Percentiles rank a stretch among this genome's conserved stretches.
Conservation (phyloP, 495 filamentous ascomycete genomes). For the Aspergillus funiculosus region DNA sequence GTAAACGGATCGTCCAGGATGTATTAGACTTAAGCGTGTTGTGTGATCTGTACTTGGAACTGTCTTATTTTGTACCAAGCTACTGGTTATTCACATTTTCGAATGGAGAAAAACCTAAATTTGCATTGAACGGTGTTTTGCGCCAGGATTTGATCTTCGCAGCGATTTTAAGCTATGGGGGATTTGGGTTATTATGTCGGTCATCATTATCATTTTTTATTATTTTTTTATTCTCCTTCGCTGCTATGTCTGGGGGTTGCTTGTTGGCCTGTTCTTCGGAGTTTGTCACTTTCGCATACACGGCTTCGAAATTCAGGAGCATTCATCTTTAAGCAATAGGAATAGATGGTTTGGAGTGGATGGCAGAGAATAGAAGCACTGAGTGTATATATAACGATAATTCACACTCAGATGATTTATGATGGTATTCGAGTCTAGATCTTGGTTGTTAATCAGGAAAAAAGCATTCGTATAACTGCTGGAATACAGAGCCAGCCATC, state of each 20-base stretch:
- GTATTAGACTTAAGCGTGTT: too few species aligned
- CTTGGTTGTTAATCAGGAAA: too few species aligned
- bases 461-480: not conserved
- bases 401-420: not conserved
- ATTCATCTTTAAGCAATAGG: conserved; percentile 16
- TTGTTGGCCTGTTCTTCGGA: not conserved
- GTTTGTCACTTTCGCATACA: conserved; percentile 18
- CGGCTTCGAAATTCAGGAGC: conserved; percentile 6
- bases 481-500: not conserved
- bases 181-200: too few species aligned
- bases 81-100: not conserved
- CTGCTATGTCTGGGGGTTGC: not conserved
- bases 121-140: conserved; percentile 20
- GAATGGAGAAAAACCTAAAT: not conserved
- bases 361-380: conserved; percentile 13
- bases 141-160: not conserved
- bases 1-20: too few species aligned
- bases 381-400: conserved; percentile 26
- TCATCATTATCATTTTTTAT: conserved; percentile 1
- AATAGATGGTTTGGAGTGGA: conserved; percentile 13
- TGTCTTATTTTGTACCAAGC: not conserved
- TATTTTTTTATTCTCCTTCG: not conserved
- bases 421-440: not conserved
- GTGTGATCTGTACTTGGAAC: too few species aligned
- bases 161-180: not conserved